Percentiles rank a stretch among this genome's conserved stretches.
Conservation (phyloP, 2,329 filamentous ascomycete species). For the Lachnellula willkommii region DNA sequence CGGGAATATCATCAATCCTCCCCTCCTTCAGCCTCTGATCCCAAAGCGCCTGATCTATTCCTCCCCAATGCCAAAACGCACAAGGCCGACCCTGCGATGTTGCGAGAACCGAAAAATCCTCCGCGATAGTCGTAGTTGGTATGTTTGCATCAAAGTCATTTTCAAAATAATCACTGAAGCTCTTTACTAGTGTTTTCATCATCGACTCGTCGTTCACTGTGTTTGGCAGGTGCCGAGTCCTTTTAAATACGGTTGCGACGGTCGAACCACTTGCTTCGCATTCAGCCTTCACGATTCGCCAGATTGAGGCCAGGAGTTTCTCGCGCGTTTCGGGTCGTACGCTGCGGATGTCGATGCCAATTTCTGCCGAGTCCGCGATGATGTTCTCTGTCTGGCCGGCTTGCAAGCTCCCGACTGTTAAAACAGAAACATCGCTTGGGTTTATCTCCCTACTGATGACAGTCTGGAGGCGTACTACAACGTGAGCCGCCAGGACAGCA, state of each 20-base stretch:
- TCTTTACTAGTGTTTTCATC: slow-evolving; percentile 10
- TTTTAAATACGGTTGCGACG: slow-evolving; percentile 26
- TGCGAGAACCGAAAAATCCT: slow-evolving; percentile 41
- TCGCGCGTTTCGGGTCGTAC: slow-evolving; percentile 31
- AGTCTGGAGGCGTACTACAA: slow-evolving; percentile 38
- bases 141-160: slow-evolving; percentile 6
- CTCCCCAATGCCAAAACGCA: slow-evolving; percentile 53
- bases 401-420: slow-evolving; percentile 41
- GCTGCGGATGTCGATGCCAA: slow-evolving; percentile 40
- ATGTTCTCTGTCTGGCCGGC: slow-evolving; percentile 41
- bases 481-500: slow-evolving; percentile 39
- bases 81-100: slow-evolving; percentile 42
- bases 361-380: slow-evolving; percentile 37
- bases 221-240: slow-evolving; percentile 18
- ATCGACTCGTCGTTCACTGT: slow-evolving; percentile 19
- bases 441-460: slow-evolving; percentile 37
- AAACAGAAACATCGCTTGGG: slow-evolving; percentile 38
- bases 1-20: slow-evolving; percentile 39
- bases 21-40: slow-evolving; percentile 44
- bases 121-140: slow-evolving; percentile 3
- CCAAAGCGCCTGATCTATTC: slow-evolving; percentile 44
- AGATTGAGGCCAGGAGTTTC: slow-evolving; percentile 35
- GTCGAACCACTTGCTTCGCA: slow-evolving; percentile 37
- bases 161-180: slow-evolving; percentile 11
- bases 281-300: slow-evolving; percentile 49